Conservation (phyloP, 2,329 filamentous ascomycete species). For the Ophiostoma pallidulum region DNA sequence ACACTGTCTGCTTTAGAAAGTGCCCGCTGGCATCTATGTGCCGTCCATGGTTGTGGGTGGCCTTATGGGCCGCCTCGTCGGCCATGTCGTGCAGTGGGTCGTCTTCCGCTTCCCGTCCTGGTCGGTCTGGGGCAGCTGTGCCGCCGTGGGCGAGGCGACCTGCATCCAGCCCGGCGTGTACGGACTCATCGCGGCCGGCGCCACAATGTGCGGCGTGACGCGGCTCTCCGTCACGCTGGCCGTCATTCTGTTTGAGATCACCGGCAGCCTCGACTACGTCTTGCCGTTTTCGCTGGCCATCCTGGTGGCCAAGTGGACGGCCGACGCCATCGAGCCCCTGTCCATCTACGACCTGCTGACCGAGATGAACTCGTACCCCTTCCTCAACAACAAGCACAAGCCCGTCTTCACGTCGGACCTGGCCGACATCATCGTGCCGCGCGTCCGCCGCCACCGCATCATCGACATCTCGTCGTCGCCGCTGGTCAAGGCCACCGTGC, state of each 20-base stretch:
- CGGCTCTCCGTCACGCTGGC: constrained; percentile 85
- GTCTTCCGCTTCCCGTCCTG: constrained; percentile 65
- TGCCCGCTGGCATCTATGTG: constrained; percentile 94
- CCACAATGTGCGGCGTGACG: constrained; percentile 97
- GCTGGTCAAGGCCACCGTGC: constrained; percentile 62
- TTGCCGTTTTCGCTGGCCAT: constrained; percentile 89
- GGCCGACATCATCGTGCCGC: constrained; percentile 75
- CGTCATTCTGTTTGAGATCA: constrained; percentile 92
- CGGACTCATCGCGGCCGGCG: constrained; percentile 84
- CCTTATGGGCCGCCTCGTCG: constrained; percentile 77
- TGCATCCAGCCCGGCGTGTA: constrained; percentile 98
- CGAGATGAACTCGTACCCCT: constrained; percentile 95
- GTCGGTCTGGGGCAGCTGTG: constrained; percentile 65
- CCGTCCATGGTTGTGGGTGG: constrained; percentile 98
- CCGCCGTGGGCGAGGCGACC: constrained; percentile 58
- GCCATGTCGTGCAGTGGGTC: constrained; percentile 74
- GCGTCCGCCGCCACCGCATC: constrained; percentile 61
- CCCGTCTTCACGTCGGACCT: constrained; percentile 84
- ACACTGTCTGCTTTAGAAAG: constrained; percentile 46
- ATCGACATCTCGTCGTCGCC: constrained; percentile 85
- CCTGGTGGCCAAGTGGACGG: constrained; percentile 95
- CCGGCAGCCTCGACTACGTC: constrained; percentile 89
- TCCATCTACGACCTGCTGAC: constrained; percentile 95
- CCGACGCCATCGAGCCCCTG: constrained; percentile 84
- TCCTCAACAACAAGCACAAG: constrained; percentile 92